Evolutionary conservation across 1,284 basidiomycete species (phyloP).

Genomic region (Lentinula novae-zelandiae): DNA sequence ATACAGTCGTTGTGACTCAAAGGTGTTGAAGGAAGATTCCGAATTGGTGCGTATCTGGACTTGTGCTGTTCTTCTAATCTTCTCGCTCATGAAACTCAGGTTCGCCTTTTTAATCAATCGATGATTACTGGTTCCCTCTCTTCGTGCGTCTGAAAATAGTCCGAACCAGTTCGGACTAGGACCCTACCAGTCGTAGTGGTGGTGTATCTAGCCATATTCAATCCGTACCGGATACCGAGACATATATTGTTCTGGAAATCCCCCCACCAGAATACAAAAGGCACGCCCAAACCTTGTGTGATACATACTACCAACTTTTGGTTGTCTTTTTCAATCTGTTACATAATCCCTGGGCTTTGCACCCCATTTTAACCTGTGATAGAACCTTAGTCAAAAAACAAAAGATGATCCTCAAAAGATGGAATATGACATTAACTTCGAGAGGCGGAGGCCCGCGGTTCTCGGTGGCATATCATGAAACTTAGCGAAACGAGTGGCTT

Average conservation of each 20-base stretch:
- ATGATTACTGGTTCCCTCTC: neutral
- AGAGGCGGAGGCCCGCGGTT: neutral
- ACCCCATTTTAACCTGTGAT: too few relatives aligned
- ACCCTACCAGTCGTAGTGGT: neutral
- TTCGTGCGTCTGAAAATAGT: too few relatives aligned
- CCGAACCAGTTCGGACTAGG: neutral
- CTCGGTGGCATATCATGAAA: neutral
- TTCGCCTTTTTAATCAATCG: neutral
- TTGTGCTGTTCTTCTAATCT: neutral
- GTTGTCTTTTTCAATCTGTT: too few relatives aligned
- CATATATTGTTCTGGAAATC: neutral
- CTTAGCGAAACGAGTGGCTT: neutral
- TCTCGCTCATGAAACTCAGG: neutral
- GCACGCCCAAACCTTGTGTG: neutral
- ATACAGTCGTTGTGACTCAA: constrained; percentile 56
- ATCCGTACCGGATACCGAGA: neutral
- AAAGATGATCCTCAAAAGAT: neutral
- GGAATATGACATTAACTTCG: neutral
- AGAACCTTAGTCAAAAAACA: neutral
- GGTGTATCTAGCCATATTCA: neutral
- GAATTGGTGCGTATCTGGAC: neutral
- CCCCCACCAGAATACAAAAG: neutral
- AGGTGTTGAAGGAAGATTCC: constrained; percentile 17
- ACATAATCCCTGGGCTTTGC: neutral
- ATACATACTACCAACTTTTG: neutral